Evolutionary conservation across 768 basidiomycete genomes (phyloP), one percentile per base, ranked within the genome.

Genomic region (Neoboletus magnificus): DNA sequence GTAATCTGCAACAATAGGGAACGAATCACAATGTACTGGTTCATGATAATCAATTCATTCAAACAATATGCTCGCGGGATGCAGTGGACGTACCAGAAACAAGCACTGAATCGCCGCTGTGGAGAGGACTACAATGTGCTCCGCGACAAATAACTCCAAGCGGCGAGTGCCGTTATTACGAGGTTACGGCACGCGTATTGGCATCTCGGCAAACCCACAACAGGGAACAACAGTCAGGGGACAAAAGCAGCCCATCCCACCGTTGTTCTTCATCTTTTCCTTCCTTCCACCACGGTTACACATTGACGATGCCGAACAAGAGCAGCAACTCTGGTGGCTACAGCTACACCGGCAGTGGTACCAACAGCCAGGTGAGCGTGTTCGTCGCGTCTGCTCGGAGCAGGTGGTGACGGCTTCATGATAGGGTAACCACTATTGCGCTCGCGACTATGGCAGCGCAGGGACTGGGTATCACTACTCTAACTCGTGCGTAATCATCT

Each of bases 381-480:
- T 18, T 18, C 2, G 52, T 39, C 44, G 22, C 46, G 23, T 48
- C n/a, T 9, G 20, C 5, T 16, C 8, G 8, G 22, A 0, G 15
- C 7, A 11, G 11, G 18, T 12, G 3, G 23, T 18, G 40, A 52
- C 11, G 13, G n/a, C 23, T 20, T 32, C n/a, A 9, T 27, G 15
- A 36, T 52, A 85, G 83, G 85, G 83, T 2, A 86, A 86, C 62
- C 81, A 84, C 61, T 84, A 81, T 62, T 84, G 81, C 67, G 66
- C 74, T 62, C 82, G 84, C 48, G 72, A 79, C 61, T 76, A 77
- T 39, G 76, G 75, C 29, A 63, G 57, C 29, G 73, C 77, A 12
- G 71, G 72, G 3, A 68, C 58, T 43, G 77, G 80, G 1, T 86
- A 86, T 55, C 85, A 86, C 59, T 86, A 86, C 63, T 84, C 82